Evolutionary conservation across 192 early-diverging fungal species (phyloP).

Genomic region (Lunasporangiospora selenospora): DNA sequence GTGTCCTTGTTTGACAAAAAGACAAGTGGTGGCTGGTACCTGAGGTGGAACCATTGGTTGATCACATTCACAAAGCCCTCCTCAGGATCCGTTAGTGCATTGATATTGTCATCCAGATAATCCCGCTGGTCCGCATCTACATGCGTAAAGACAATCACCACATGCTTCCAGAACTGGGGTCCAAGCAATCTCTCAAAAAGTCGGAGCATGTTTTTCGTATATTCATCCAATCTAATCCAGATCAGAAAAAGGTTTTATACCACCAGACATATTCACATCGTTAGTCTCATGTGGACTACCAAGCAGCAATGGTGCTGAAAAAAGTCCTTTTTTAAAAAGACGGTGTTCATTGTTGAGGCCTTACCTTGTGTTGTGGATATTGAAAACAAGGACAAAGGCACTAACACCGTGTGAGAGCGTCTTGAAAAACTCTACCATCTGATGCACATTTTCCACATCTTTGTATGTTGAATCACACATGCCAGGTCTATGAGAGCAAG

Average conservation of each 20-base stretch:
- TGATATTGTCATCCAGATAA: slow-evolving; percentile 53
- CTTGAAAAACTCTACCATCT: slow-evolving; percentile 60
- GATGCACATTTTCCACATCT: slow-evolving; percentile 52
- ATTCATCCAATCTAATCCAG: slow-evolving; percentile 59
- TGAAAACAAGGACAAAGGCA: slow-evolving; percentile 60
- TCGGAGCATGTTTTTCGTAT: slow-evolving; percentile 59
- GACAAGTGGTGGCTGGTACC: slow-evolving; percentile 52
- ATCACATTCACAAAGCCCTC: slow-evolving; percentile 59
- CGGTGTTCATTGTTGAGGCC: too few relatives aligned
- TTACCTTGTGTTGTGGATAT: slow-evolving; percentile 59
- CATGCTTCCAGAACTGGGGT: slow-evolving; percentile 60
- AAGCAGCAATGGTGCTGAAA: too few relatives aligned
- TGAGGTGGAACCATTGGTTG: slow-evolving; percentile 49
- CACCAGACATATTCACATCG: too few relatives aligned
- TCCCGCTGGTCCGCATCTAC: slow-evolving; percentile 56
- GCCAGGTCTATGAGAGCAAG: slow-evolving; percentile 38
- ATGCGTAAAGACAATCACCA: slow-evolving; percentile 61
- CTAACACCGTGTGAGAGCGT: slow-evolving; percentile 57
- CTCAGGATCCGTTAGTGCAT: slow-evolving; percentile 47
- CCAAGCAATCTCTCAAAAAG: slow-evolving; percentile 56
- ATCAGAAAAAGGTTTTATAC: too few relatives aligned
- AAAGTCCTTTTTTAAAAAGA: too few relatives aligned
- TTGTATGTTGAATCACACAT: slow-evolving; percentile 54
- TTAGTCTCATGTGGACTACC: too few relatives aligned
- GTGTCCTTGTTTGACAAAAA: slow-evolving; percentile 56